These are phyloP conservation scores for Camelina hispida DNA, from an alignment of 345 rosid genomes.

Conservation along the genomic window DNA sequence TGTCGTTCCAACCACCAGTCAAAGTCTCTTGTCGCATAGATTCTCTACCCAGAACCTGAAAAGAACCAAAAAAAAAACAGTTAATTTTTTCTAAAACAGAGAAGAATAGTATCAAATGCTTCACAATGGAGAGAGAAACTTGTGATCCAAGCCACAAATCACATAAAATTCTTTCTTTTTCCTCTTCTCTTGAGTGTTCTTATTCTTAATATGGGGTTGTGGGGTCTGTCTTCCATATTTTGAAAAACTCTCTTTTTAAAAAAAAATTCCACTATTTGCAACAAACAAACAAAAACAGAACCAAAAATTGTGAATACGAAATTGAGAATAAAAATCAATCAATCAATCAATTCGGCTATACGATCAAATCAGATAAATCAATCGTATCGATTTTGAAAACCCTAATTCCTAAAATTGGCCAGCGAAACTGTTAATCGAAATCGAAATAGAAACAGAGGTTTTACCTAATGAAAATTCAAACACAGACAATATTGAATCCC, in stretches of 20 bases:
- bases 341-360: neutral
- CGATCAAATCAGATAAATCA: conserved; percentile 14
- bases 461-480: neutral
- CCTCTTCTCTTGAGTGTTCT: conserved; percentile 2
- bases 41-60: conserved; percentile 65
- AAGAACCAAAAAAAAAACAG: neutral
- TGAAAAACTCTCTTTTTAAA: neutral
- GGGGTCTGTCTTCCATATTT: conserved; percentile 29
- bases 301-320: neutral
- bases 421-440: neutral
- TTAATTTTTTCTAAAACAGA: neutral
- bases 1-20: conserved; percentile 50
- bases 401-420: conserved; percentile 30
- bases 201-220: conserved; percentile 22
- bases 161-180: neutral
- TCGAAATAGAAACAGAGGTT: neutral
- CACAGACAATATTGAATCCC: neutral
- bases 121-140: conserved; percentile 16
- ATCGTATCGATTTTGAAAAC: conserved; percentile 13
- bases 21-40: conserved; percentile 53
- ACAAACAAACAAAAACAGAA: neutral
- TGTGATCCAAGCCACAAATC: conserved; percentile 37
- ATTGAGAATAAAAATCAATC: neutral
- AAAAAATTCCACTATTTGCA: conserved; percentile 1
- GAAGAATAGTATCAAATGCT: conserved; percentile 17